These are phyloP conservation scores for Pseudopyrenochaeta lycopersici DNA, from an alignment of 2,329 filamentous ascomycete species.

Conservation along the genomic window DNA sequence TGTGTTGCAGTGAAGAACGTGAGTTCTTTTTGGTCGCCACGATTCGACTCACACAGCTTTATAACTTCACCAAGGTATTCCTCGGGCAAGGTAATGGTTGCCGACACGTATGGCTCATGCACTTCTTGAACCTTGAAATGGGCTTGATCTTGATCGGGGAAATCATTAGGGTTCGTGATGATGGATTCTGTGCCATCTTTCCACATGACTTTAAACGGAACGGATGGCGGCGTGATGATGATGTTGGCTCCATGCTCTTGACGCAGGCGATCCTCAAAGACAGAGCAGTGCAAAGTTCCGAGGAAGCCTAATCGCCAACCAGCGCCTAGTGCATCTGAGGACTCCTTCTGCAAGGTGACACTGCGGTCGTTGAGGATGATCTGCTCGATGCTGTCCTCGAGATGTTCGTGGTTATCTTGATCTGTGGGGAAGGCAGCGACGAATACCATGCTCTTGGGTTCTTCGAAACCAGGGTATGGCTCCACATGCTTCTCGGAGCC, in stretches of 20 bases:
- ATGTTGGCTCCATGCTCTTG: conserved; percentile 95
- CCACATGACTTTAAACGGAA: conserved; percentile 88
- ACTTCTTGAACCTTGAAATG: conserved; percentile 66
- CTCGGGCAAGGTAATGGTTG: conserved; percentile 89
- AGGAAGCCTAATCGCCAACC: conserved; percentile 95
- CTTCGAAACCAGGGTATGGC: conserved; percentile 90
- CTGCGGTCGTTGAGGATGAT: conserved; percentile 94
- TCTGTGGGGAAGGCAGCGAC: conserved; percentile 96
- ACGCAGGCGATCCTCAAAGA: conserved; percentile 93
- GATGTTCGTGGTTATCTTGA: conserved; percentile 82
- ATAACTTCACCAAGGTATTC: conserved; percentile 95
- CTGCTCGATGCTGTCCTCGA: conserved; percentile 94
- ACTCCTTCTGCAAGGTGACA: conserved; percentile 92
- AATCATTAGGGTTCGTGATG: conserved; percentile 86
- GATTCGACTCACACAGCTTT: conserved; percentile 89
- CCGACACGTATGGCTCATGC: conserved; percentile 78
- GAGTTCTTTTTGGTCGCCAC: conserved; percentile 85
- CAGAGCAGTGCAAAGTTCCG: conserved; percentile 97
- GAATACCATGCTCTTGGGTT: conserved; percentile 98
- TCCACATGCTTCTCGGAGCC: conserved; percentile 79
- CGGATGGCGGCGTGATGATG: conserved; percentile 95
- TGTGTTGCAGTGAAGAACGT: conserved; percentile 93
- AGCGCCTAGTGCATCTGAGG: conserved; percentile 89
- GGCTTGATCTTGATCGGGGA: conserved; percentile 76
- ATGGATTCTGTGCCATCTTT: conserved; percentile 78